Evolutionary conservation across 768 basidiomycete genomes (phyloP).

Genomic region (Serendipita indica): DNA sequence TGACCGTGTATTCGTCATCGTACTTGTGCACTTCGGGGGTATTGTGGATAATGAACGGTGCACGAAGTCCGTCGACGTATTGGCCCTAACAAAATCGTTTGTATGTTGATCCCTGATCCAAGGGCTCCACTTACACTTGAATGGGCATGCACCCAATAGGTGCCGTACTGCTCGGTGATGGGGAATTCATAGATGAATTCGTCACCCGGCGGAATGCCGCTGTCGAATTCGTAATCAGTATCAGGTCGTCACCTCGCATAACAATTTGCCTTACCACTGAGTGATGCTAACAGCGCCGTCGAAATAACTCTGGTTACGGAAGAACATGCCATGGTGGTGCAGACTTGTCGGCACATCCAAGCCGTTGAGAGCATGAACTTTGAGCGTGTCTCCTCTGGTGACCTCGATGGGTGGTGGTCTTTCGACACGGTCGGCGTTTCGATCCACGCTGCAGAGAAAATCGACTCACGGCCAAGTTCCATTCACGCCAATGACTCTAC

Average conservation of each 20-base stretch:
- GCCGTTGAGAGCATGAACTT: conserved; percentile 63
- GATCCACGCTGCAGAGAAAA: background rate
- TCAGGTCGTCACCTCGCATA: background rate
- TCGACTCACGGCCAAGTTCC: conserved; percentile 76
- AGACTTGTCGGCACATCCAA: conserved; percentile 52
- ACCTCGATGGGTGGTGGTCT: conserved; percentile 77
- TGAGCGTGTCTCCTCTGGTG: conserved; percentile 50
- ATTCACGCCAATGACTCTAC: conserved; percentile 78
- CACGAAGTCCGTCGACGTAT: conserved; percentile 87
- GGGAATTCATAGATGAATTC: conserved; percentile 64
- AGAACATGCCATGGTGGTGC: conserved; percentile 93
- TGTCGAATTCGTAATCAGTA: conserved; percentile 17
- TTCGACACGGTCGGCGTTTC: background rate
- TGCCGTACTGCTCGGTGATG: conserved; percentile 55
- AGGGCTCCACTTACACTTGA: conserved; percentile 27
- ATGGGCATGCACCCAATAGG: conserved; percentile 72
- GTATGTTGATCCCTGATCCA: background rate
- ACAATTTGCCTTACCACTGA: conserved; percentile 50
- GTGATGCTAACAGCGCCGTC: conserved; percentile 75
- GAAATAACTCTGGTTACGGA: conserved; percentile 74
- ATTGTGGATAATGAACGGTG: conserved; percentile 61
- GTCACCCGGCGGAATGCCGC: conserved; percentile 62
- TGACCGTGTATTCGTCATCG: conserved; percentile 79
- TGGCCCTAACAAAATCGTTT: conserved; percentile 40
- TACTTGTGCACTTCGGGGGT: conserved; percentile 43